Conservation (phyloP, 2,329 filamentous ascomycete genomes). For the Truncatella angustata region DNA sequence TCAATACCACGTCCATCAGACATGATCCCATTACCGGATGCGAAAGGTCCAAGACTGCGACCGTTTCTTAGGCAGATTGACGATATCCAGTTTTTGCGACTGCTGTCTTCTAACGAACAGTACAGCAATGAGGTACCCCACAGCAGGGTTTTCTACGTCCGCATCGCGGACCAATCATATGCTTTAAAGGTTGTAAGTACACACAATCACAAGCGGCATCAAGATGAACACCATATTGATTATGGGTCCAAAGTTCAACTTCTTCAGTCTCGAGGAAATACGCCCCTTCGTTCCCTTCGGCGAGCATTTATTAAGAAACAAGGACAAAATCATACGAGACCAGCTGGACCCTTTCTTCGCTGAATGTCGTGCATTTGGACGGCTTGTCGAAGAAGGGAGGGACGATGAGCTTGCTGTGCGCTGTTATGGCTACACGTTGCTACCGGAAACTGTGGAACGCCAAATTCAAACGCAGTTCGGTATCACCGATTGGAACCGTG, state of each 20-base stretch:
- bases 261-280: neutral
- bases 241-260: neutral
- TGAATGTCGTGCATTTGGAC: conserved; percentile 13
- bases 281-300: neutral
- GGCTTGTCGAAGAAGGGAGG: neutral
- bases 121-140: neutral
- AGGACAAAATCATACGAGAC: neutral
- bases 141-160: neutral
- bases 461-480: conserved; percentile 11
- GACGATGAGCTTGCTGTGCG: conserved; percentile 11
- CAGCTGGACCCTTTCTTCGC: conserved; percentile 14
- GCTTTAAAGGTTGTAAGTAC: neutral
- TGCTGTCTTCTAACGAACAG: neutral
- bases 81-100: no score
- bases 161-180: neutral
- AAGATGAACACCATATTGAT: neutral
- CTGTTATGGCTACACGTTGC: conserved; percentile 11
- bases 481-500: conserved; percentile 12
- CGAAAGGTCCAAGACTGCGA: no score
- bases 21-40: no score
- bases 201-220: neutral
- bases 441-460: conserved; percentile 5
- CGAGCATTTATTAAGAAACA: no score
- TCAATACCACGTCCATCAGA: no score
- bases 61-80: no score